Conservation (phyloP, 148 eudicot genomes). For the Heliamphora exappendiculata region DNA sequence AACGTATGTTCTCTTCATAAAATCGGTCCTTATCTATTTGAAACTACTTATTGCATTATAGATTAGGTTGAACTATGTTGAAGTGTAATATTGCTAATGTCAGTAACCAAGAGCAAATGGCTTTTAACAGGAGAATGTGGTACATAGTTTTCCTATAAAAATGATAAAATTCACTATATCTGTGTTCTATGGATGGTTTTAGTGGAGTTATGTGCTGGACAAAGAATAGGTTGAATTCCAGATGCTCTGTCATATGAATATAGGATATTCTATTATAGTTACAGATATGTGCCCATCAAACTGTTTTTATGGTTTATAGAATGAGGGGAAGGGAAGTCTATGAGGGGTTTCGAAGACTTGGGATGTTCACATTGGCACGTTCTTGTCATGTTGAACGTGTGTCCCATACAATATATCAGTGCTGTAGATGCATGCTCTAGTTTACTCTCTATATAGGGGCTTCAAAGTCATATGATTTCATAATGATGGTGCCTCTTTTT, state of each 20-base stretch:
- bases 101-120: neutral
- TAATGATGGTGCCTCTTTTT: neutral
- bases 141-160: neutral
- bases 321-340: neutral
- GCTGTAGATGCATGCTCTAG: neutral
- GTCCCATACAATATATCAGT: neutral
- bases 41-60: neutral
- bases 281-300: neutral
- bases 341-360: neutral
- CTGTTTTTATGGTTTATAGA: neutral
- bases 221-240: neutral
- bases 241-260: neutral
- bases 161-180: neutral
- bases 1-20: constrained; percentile 41
- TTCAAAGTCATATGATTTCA: neutral
- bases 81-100: neutral
- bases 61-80: neutral
- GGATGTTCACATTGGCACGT: neutral
- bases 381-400: neutral
- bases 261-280: no score
- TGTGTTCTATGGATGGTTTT: neutral
- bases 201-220: neutral
- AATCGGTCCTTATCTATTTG: neutral
- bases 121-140: neutral
- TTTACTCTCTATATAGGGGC: neutral